Evolutionary conservation across 257 asterid species (phyloP).

Genomic region (Rhazya stricta): DNA sequence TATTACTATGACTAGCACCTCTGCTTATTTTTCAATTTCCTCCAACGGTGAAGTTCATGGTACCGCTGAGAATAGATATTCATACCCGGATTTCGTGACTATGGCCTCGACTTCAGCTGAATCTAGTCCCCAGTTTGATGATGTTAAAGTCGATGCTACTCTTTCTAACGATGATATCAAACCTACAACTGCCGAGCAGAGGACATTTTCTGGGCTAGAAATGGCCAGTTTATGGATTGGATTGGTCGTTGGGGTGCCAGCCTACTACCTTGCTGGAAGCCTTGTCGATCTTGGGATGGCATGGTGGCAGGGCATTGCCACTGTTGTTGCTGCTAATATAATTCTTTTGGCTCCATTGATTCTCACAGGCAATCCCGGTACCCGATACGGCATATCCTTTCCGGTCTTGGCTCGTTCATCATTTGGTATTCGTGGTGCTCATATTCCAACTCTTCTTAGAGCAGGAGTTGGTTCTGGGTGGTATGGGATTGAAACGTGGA

Average conservation of each 20-base stretch:
- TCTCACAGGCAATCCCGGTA: conserved; percentile 81
- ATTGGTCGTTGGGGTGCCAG: conserved; percentile 82
- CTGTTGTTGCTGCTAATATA: conserved; percentile 75
- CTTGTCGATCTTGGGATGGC: conserved; percentile 93
- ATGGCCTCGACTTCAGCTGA: conserved; percentile 33
- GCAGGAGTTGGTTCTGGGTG: conserved; percentile 89
- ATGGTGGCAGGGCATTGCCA: conserved; percentile 97
- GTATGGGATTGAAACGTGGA: conserved; percentile 97
- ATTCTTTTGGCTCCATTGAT: conserved; percentile 51
- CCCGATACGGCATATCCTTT: conserved; percentile 75
- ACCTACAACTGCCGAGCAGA: conserved; percentile 45
- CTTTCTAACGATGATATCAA: conserved; percentile 72
- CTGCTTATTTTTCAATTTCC: not conserved
- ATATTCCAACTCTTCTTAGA: conserved; percentile 71
- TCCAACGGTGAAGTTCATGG: not conserved
- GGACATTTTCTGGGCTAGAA: conserved; percentile 65
- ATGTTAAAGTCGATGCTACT: conserved; percentile 44
- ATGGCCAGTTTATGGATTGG: conserved; percentile 85
- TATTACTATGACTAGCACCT: not conserved
- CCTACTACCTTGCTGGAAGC: conserved; percentile 90
- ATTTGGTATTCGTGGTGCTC: conserved; percentile 80
- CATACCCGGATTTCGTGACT: conserved; percentile 12
- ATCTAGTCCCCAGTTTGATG: conserved; percentile 20
- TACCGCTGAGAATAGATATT: not conserved
- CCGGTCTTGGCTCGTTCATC: conserved; percentile 79